Conservation (phyloP, 169 alveolate species). For the Plasmodium gonderi region DNA sequence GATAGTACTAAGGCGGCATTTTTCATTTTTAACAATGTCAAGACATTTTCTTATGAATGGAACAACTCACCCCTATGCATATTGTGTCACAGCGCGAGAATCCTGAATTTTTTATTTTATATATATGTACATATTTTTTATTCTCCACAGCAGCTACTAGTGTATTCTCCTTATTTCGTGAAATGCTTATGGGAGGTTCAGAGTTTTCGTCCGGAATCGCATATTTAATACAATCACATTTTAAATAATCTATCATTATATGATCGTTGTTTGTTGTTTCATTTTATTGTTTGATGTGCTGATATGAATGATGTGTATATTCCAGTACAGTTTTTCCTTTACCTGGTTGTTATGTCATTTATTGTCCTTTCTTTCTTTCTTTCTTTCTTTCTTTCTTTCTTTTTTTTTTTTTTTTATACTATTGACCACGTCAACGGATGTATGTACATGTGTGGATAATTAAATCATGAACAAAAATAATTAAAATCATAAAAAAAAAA, state of each 20-base stretch:
- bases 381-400: too few relatives aligned
- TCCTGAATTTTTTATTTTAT: slow-evolving; percentile 21
- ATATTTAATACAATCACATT: slow-evolving; percentile 43
- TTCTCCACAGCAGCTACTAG: slow-evolving; percentile 34
- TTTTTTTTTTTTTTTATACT: too few relatives aligned
- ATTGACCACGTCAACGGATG: background rate
- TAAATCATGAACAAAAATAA: background rate
- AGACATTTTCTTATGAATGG: background rate
- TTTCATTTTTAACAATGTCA: background rate
- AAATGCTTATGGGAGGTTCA: slow-evolving; percentile 30
- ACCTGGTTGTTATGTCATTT: background rate
- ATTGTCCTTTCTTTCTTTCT: background rate
- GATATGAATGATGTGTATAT: background rate
- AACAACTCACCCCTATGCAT: slow-evolving; percentile 44
- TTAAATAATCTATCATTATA: slow-evolving; percentile 39
- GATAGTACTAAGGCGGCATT: background rate
- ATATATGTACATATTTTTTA: slow-evolving; percentile 24
- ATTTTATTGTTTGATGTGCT: background rate
- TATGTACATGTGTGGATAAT: background rate
- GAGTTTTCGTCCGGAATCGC: slow-evolving; percentile 41
- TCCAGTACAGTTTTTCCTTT: background rate
- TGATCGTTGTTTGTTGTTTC: background rate
- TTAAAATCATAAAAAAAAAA: background rate
- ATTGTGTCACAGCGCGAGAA: slow-evolving; percentile 16
- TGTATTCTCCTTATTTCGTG: slow-evolving; percentile 20